Evolutionary conservation across 2,329 filamentous ascomycete species (phyloP), one percentile per base, ranked within the genome.

Genomic region (Setomelanomma holmii): DNA sequence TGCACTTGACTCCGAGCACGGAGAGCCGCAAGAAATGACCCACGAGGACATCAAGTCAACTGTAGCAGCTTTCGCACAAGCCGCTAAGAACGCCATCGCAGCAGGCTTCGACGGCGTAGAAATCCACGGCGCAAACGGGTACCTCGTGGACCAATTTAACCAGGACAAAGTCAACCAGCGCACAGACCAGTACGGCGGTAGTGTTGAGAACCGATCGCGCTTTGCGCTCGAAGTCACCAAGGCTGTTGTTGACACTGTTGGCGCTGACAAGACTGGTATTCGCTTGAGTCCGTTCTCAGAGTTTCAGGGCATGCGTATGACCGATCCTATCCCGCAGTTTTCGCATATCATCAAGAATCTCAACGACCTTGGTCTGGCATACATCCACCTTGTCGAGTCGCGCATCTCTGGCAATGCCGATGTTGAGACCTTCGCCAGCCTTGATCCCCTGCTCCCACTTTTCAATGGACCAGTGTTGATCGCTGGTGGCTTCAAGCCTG

Each of bases 101-200:
- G 83, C 82, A 3, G 84, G 83, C 0, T 84, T 86, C 57, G 87
- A 89, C 63, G 84, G 84, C 4, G 80, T 90, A 14, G 87, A 80
- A 54, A 71, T 81, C 11, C 78, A 80, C 56, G 78, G 69, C 27
- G 86, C 86, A 1, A 87, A 89, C 61, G 87, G 87, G 5, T 91
- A 90, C 66, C 78, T 91, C 1, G 70, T 89, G 20, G 82, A 83
- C 49, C 82, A 88, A 59, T 92, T 91, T 70, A 75, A 88, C 11
- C 87, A 85, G 56, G 81, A 84, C 53, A 78, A 72, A 4, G 74
- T 76, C 61, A 88, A 88, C 72, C 76, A 77, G 42, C 78, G 85
- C 1, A 82, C 73, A 2, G 81, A 83, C 53, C 11, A 61, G 42
- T 45, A 82, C 73, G 74, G 81, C 72, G 80, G 80, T 6, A 78